phyloP scores from a whole-genome alignment of 208 protist genomes.

The Leishmania amazonensis region DNA sequence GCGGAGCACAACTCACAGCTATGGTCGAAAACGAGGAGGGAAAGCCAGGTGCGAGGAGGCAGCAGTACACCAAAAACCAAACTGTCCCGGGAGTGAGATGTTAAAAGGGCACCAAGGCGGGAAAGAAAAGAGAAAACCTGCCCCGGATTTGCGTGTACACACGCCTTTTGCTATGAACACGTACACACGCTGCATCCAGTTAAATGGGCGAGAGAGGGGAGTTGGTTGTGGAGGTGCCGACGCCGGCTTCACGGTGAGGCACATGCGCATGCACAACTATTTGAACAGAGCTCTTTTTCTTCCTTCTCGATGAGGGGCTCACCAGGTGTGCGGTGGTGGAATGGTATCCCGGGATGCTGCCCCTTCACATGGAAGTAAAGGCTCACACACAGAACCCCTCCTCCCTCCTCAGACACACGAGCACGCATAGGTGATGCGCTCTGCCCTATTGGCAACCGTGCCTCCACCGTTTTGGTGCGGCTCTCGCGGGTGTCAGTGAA shows the following conservation, averaged over 20 bases:
- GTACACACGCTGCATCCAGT: not conserved
- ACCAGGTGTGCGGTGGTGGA: not conserved
- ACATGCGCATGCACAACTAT: not conserved
- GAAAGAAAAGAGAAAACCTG: not conserved
- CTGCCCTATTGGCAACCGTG: not conserved
- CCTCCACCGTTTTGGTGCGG: not conserved
- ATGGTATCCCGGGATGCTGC: not conserved
- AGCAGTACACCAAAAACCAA: not conserved
- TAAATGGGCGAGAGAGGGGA: not conserved
- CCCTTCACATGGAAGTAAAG: not conserved
- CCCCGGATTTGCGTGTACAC: not conserved
- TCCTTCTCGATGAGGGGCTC: not conserved
- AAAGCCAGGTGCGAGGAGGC: not conserved
- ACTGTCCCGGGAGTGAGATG: not conserved
- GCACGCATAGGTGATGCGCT: not conserved
- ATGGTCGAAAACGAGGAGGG: not conserved
- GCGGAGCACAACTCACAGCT: not conserved
- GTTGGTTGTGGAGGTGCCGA: not conserved
- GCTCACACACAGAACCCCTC: not conserved
- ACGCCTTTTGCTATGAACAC: not conserved
- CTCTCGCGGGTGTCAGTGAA: not conserved
- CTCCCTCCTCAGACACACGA: not conserved
- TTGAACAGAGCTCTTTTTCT: not conserved
- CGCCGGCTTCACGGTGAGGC: not conserved
- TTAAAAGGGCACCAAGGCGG: not conserved